Conservation (phyloP, 352 stramenopile species). For the Globisporangium paroecandrum region DNA sequence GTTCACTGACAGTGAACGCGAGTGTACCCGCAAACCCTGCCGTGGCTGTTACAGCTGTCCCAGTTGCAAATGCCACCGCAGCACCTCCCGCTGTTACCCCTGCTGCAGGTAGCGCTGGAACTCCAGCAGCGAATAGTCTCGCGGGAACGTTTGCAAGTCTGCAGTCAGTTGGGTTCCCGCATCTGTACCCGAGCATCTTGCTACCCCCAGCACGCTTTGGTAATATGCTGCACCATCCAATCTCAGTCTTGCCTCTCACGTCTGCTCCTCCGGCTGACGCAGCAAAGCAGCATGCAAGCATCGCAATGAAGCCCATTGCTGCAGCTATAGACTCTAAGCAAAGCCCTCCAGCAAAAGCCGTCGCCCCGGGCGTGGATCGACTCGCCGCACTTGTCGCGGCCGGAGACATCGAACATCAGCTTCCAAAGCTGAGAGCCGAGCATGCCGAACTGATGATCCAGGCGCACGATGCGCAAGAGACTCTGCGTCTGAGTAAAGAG, state of each 20-base stretch:
- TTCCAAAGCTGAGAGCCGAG: conserved; percentile 69
- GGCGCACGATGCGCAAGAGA: conserved; percentile 61
- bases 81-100: conserved; percentile 9
- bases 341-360: conserved; percentile 8
- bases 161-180: conserved; percentile 36
- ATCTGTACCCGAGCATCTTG: conserved; percentile 65
- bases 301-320: background rate
- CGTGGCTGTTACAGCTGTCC: background rate
- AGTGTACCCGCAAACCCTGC: conserved; percentile 11
- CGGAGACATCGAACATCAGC: conserved; percentile 62
- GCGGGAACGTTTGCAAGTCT: conserved; percentile 28
- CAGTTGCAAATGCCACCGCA: background rate
- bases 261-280: background rate
- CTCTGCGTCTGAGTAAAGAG: conserved; percentile 60
- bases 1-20: conserved; percentile 13
- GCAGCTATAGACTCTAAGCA: conserved; percentile 1
- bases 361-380: conserved; percentile 44
- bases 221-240: conserved; percentile 19
- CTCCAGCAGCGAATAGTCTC: conserved; percentile 8
- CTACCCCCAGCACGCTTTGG: conserved; percentile 23
- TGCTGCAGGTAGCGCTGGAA: background rate
- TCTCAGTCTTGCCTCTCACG: conserved; percentile 16
- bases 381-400: conserved; percentile 57
- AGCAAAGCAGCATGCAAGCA: background rate
- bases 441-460: conserved; percentile 68